Evolutionary conservation across 1,284 basidiomycete species (phyloP), one percentile per base, ranked within the genome.

Genomic region (Phlebopus sp.): DNA sequence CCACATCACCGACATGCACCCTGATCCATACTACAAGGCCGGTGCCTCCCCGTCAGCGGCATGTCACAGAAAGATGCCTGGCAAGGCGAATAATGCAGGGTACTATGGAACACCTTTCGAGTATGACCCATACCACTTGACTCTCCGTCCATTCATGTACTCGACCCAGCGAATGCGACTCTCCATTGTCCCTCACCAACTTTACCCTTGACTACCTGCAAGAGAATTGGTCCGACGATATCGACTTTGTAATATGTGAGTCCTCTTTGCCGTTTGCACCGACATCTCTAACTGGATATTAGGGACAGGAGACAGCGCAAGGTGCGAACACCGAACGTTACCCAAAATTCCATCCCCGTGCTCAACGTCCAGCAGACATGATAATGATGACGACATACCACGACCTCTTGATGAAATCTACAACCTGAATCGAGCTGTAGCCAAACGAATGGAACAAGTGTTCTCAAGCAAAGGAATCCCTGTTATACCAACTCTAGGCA

Each of bases 301-400:
- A 86, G 89, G 89, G 91, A 96, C 92, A 5, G 93, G 93, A 34
- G 93, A 97, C 68, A 93, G 84, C 69, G 93, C 91, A 30, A 82
- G 90, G 90, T 90, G 58, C 17, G 34, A 19, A 1, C 18, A 9
- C 31, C 56, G 68, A 42, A 18, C 23, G 37, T 42, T 5, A 10
- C 17, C n/a, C 40, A 43, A 43, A 27, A 9, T 14, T 15, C 11
- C 17, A n/a, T 46, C 27, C 43, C 46, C 13, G 31, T 30, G 32
- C 31, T 35, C 42, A 23, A 47, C 32, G 46, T 34, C 38, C 37
- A 49, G 47, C 47, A 91, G 93, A 67, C 93, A 95, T 67, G 93
- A 97, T 66, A 91, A 87, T 62, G 93, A 96, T 69, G 79, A 81
- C 48, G 75, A 79, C 52, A 63, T 86, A 9, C 93, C 93, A 37